Base-by-base conservation (phyloP, 257 asterid genomes). In the Solanum sejunctum region DNA sequence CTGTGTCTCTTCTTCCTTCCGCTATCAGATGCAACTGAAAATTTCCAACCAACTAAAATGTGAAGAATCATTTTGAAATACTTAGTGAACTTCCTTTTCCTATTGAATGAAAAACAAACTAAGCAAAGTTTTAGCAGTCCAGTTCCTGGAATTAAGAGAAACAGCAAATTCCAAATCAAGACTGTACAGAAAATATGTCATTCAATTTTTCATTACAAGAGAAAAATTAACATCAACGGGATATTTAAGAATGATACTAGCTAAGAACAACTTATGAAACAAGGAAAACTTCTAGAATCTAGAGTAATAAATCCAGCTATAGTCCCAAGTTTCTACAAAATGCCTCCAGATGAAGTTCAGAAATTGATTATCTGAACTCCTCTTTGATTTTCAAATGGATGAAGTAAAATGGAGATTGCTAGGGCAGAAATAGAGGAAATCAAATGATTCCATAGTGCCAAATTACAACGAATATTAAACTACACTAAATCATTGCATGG, bases 1-100 rank as follows among this genome's bases (percentile, higher is more conserved):
- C 87, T 84, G 60, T 91, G 93, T 87, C 90, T 91, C 89, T 73
- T 88, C 84, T 87, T 88, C 63, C 92, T 88, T 36, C 90, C 88
- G 16, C 91, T 84, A 88, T 87, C 91, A 8, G 97, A 92, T 36
- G 92, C 56, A 86, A 49, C 85, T 66, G 78, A 63, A 11, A 17
- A 81, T 83, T 60, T 56, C 69, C 54, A 55, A 21, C 51, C 52
- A 69, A 49, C 52, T 41, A 41, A 54, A 73, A 28, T 56, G 8
- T 52, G 26, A 32, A 75, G 61, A 55, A 45, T 32, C 85, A 49
- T 67, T 63, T 4, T 7, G n/a, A n/a, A 64, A 26, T 21, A 26
- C 16, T 51, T 41, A 51, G 3, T n/a, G 64, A 83, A 15, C 13
- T 83, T 83, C 13, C 80, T 23, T 54, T 23, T 12, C 9, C 28